Base-by-base conservation (phyloP, 768 basidiomycete species). In the Trametes cingulata region DNA sequence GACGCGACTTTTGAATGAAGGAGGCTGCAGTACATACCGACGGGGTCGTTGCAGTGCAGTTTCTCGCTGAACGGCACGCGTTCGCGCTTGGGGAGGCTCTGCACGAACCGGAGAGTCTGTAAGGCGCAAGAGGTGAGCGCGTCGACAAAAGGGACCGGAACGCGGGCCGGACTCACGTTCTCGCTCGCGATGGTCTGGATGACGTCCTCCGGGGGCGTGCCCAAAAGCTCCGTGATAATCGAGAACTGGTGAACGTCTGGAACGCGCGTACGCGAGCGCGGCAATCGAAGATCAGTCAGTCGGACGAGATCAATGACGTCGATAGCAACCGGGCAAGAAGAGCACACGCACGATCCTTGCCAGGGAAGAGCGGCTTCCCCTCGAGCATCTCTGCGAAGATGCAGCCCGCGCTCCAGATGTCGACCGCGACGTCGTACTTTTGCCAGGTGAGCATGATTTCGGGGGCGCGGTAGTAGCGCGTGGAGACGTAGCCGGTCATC, bases 381-480 rank as follows among this genome's bases (percentile, higher is more conserved):
- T 98, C 95, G 49, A 99, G 77, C 97, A 99, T 99, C 80, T 99
- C 97, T 6, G 97, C 97, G 70, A 99, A 98, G 74, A 99, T 98
- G 78, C 97, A 99, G 6, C 95, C 97, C 12, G 95, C 95, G 70
- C 93, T 95, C 97, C 97, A 98, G 72, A 98, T 96, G 73, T 99
- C 97, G 63, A 99, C 97, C 51, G 96, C 97, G 57, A 98, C 95
- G 74, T 98, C 96, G 77, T 99, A 99, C 79, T 98, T 98, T 75
- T 99, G 97, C 97, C 97, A 99, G 39, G 97, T 99, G 72, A 99
- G 83, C 97, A 99, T 99, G 78, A 99, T 99, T 76, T 99, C 97
- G 6, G 97, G 97, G 6, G 97, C 97, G 52, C 97, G 90, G 73
- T 99, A 99, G 78, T 99, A 99, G 66, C 97, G 83, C 52, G 97